Base-by-base conservation (phyloP, 345 rosid genomes). In the Punica granatum region DNA sequence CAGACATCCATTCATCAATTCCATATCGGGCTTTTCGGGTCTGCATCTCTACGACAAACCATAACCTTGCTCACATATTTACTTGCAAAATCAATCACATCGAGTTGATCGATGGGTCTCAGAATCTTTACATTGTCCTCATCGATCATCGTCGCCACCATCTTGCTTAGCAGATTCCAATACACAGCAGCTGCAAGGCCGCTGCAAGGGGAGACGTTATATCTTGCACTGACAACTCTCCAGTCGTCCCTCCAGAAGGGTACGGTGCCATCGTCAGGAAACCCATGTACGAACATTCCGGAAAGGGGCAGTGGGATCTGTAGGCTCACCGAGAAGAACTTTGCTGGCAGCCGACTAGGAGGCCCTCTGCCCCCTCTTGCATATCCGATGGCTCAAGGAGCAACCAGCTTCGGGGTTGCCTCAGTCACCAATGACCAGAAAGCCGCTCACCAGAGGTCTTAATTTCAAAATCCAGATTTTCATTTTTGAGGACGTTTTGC, bases 251-350 rank as follows among this genome's bases (percentile, higher is more conserved):
- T 77, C 6, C 61, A 54, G 2, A 67, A n/a, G 53, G 84, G 70
- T 11, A 69, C 77, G 0, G 72, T 66, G 48, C 46, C 80, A 0
- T 75, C 82, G 0, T 35, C 67, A 1, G 6, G 2, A 0, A 60
- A 68, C 31, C 61, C 73, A 18, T 69, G 80, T 75, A 30, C 72
- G 3, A 1, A 69, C 68, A 72, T 66, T 49, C 56, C 68, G 46
- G 72, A 43, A 28, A 46, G 61, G 42, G 42, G 84, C 78, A 5
- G 65, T 72, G 3, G 76, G 72, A 31, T 75, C 65, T 26, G 73
- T 73, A 63, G 64, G 73, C 75, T 32, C 25, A 4, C 39, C 69
- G 70, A 19, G 71, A 41, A 79, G 83, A 72, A 76, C 78, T 72
- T 71, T 70, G 12, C 56, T 6, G 41, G 73, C 18, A 35, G 12